Evolutionary conservation across 441 rosid genomes (phyloP), one percentile per base, ranked within the genome.

Genomic region (Manihot esculenta): DNA sequence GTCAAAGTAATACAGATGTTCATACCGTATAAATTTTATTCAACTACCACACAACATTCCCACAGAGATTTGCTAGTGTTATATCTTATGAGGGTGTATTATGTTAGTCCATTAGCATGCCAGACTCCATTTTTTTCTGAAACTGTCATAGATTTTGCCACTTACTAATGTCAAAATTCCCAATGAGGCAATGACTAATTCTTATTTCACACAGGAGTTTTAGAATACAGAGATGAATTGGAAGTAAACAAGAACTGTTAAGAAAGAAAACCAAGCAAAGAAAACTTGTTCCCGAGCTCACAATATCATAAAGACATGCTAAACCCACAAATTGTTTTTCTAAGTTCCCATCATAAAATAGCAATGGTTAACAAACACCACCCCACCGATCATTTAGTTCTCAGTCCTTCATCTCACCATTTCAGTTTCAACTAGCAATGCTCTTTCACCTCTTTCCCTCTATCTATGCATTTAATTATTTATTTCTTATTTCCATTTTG

Each of bases 261-360:
- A 26, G 51, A 74, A 74, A 68, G 20, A 6, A 30, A 51, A 11
- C 45, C 54, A 66, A 67, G 64, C 66, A 26, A 38, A 65, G 20
- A 64, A 68, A 3, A 7, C 23, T 64, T 12, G 49, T 23, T 23
- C 2, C 18, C 26, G 44, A 21, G 18, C 13, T 58, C 17, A 26
- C 26, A n/a, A 64, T 10, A 21, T 35, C 57, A 78, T 38, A 66
- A 38, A 21, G 73, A 23, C 5, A 13, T 20, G 20, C 17, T 2
- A 47, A 59, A 13, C 17, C 20, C 35, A 26, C 11, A 4, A 26
- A 44, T 17, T 17, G n/a, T 41, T 10, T 8, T 23, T 18, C 41
- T 56, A 55, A 42, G 63, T 45, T 54, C 21, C 58, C 27, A 20
- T 20, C n/a, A 62, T 26, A 57, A 55, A 24, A 20, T 48, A 55